Evolutionary conservation across 2,329 filamentous ascomycete genomes (phyloP), one percentile per base, ranked within the genome.

Genomic region (Drechslerella stenobrocha): DNA sequence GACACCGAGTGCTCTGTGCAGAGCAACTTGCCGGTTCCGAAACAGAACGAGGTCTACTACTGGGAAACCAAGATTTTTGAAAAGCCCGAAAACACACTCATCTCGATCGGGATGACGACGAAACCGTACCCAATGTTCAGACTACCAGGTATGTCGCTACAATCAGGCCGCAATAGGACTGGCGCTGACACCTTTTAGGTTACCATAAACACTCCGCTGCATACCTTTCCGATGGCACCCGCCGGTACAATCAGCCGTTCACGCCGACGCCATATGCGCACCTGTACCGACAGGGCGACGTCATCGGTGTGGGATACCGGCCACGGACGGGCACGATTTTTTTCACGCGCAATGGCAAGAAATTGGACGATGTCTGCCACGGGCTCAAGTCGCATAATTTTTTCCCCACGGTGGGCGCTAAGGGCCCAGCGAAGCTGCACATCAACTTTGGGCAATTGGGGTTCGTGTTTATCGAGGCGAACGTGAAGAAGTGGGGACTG

Each of bases 21-120:
- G 80, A 95, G 88, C 80, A 98, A 98, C 74, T 78, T 98, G 37
- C 93, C 93, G 0, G 90, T 98, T 5, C 93, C 93, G 11, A 98
- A 98, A 75, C 93, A 98, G 75, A 98, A 98, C 75, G 93, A 98
- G 75, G 92, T 97, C 8, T 98, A 98, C 77, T 98, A 98, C 77
- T 98, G 93, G 93, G 93, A 98, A 77, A 89, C 91, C 58, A 98
- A 98, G 80, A 87, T 98, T 53, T 98, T 95, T 78, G 93, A 98
- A 70, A 97, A 97, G 78, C 90, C 93, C 2, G 93, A 97, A 70
- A 84, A 80, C 64, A 95, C 90, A 0, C 79, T 90, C 71, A 82
- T 98, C 70, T 91, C 88, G 75, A 90, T 98, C 73, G 93, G 93
- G 72, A 88, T 98, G 81, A 88, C 89, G 45, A 98, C 93, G 18